Evolutionary conservation across 176 grass and related monocot species (phyloP).

Genomic region (Triticum aestivum): DNA sequence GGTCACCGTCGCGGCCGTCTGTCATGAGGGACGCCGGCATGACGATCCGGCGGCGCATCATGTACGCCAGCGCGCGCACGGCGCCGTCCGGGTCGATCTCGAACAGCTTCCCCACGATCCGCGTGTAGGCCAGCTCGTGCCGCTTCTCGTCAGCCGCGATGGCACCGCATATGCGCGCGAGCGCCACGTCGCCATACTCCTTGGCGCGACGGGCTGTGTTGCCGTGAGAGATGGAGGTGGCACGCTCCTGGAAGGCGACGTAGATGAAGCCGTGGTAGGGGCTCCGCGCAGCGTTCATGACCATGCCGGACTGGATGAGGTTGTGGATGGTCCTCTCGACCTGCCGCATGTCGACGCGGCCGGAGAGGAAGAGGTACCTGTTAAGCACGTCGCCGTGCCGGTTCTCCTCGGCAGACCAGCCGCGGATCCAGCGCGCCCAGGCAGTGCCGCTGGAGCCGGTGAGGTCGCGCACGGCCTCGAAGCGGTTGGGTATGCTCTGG

Average conservation of each 20-base stretch:
- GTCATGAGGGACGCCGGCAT: neutral
- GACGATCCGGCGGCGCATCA: neutral
- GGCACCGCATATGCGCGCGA: neutral
- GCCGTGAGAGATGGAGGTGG: neutral
- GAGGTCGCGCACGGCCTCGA: conserved; percentile 55
- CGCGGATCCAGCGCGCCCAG: conserved; percentile 76
- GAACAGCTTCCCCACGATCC: neutral
- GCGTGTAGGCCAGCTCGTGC: neutral
- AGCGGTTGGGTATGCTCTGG: conserved; percentile 36
- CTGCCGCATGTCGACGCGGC: conserved; percentile 66
- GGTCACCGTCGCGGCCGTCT: neutral
- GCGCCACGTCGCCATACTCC: neutral
- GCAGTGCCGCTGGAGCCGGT: conserved; percentile 53
- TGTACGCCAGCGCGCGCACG: neutral
- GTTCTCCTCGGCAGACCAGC: conserved; percentile 82
- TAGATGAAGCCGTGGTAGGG: conserved; percentile 31
- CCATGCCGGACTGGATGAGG: conserved; percentile 62
- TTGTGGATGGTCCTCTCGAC: conserved; percentile 67
- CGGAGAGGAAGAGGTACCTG: conserved; percentile 72
- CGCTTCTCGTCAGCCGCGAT: neutral
- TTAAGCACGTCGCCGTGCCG: conserved; percentile 76
- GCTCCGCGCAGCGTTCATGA: conserved; percentile 1
- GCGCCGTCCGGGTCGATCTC: neutral
- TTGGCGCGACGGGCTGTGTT: neutral
- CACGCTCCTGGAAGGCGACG: neutral